Evolutionary conservation across 208 protist species (phyloP).

Genomic region (Trypanosoma vivax): DNA sequence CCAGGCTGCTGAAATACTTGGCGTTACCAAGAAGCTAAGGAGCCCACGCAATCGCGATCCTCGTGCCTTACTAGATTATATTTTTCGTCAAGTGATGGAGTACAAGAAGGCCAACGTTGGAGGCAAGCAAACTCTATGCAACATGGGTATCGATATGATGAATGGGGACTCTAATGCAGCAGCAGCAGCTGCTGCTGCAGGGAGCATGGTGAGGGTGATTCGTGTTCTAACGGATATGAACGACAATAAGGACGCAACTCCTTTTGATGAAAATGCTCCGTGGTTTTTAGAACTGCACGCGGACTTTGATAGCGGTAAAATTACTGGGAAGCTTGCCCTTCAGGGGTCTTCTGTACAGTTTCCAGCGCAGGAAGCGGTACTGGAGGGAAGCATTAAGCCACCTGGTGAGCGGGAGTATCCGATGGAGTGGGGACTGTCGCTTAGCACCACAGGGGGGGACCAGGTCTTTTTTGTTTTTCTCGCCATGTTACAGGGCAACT

Average conservation of each 20-base stretch:
- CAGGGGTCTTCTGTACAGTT: constrained; percentile 52
- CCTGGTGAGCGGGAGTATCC: constrained; percentile 75
- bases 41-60: constrained; percentile 84
- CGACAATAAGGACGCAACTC: constrained; percentile 52
- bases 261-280: constrained; percentile 74
- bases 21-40: constrained; percentile 88
- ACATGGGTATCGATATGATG: constrained; percentile 2
- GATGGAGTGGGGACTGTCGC: constrained; percentile 79
- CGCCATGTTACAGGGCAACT: constrained; percentile 79
- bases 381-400: constrained; percentile 79
- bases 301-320: constrained; percentile 61
- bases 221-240: constrained; percentile 43
- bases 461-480: constrained; percentile 77
- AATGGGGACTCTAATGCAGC: constrained; percentile 29
- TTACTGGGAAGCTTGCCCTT: constrained; percentile 65
- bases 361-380: constrained; percentile 57
- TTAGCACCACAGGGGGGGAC: constrained; percentile 44
- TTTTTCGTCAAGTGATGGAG: constrained; percentile 90
- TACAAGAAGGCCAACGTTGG: constrained; percentile 84
- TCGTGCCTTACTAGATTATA: constrained; percentile 87
- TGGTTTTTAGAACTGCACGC: constrained; percentile 72
- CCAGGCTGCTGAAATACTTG: constrained; percentile 91
- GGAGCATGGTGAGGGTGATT: constrained; percentile 77
- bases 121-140: not conserved
- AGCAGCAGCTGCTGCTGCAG: constrained; percentile 32